Conservation (phyloP, 2,329 filamentous ascomycete species). For the Fusarium sp. region DNA sequence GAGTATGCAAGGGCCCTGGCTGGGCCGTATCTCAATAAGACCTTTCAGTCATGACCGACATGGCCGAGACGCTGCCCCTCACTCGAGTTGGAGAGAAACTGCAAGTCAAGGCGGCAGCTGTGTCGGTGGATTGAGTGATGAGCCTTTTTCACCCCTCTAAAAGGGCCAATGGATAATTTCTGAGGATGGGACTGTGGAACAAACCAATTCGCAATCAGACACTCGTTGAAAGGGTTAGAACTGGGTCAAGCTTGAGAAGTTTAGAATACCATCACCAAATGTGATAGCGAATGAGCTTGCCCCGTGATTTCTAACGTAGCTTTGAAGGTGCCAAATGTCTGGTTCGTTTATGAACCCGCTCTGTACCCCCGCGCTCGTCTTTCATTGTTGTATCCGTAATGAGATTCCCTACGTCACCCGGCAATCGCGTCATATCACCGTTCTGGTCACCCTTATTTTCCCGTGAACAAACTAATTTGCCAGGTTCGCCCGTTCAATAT, state of each 20-base stretch:
- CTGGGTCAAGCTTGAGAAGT: neutral
- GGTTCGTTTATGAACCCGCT: conserved; percentile 8
- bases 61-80: conserved; percentile 27
- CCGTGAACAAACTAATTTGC: conserved; percentile 18
- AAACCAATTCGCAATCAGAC: conserved; percentile 2
- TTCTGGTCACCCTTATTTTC: conserved; percentile 24
- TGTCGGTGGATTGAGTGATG: conserved; percentile 9
- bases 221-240: conserved; percentile 10
- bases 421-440: conserved; percentile 33
- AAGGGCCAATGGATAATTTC: conserved; percentile 3
- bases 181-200: conserved; percentile 3
- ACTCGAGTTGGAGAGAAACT: conserved; percentile 6
- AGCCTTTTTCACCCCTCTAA: conserved; percentile 7
- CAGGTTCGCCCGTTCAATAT: neutral
- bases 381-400: conserved; percentile 15
- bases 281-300: conserved; percentile 12
- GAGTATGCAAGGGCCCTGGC: conserved; percentile 7
- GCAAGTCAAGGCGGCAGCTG: conserved; percentile 13
- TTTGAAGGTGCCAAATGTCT: conserved; percentile 1
- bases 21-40: conserved; percentile 17
- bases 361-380: conserved; percentile 22
- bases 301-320: conserved; percentile 19
- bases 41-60: conserved; percentile 21
- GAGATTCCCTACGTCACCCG: conserved; percentile 41
- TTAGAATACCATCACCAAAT: conserved; percentile 9